These are phyloP conservation scores for Mycena galopus DNA, from an alignment of 768 basidiomycete genomes.

Conservation along the genomic window DNA sequence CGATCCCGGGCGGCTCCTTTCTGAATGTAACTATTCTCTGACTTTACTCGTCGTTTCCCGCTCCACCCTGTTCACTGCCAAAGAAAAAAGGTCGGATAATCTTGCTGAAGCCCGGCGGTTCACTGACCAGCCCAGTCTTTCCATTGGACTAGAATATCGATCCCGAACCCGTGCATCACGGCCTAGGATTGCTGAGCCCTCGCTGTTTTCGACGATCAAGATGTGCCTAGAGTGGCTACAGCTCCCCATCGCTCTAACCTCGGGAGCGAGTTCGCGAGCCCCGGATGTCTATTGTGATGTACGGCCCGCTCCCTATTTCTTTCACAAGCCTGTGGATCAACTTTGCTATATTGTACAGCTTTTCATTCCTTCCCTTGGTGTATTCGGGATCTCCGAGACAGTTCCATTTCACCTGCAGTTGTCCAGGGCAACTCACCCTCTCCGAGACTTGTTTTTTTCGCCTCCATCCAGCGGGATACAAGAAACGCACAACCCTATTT, in stretches of 20 bases:
- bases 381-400: constrained; percentile 23
- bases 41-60: background rate
- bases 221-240: constrained; percentile 32
- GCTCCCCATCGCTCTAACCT: constrained; percentile 15
- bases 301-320: background rate
- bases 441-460: constrained; percentile 4
- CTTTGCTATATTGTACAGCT: constrained; percentile 6
- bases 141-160: constrained; percentile 28
- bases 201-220: constrained; percentile 26
- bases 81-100: constrained; percentile 19
- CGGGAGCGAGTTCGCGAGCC: background rate
- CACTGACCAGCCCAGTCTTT: constrained; percentile 7
- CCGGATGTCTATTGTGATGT: constrained; percentile 28
- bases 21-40: constrained; percentile 30
- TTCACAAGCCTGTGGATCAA: background rate
- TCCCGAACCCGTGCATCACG: constrained; percentile 29
- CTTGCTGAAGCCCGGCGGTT: background rate
- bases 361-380: constrained; percentile 32
- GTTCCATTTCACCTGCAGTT: constrained; percentile 32
- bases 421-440: constrained; percentile 1
- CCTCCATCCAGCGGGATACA: background rate
- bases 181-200: constrained; percentile 17
- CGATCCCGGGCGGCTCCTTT: constrained; percentile 13
- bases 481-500: background rate
- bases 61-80: constrained; percentile 2